Conservation (phyloP, 257 asterid genomes). For the Catharanthus roseus region DNA sequence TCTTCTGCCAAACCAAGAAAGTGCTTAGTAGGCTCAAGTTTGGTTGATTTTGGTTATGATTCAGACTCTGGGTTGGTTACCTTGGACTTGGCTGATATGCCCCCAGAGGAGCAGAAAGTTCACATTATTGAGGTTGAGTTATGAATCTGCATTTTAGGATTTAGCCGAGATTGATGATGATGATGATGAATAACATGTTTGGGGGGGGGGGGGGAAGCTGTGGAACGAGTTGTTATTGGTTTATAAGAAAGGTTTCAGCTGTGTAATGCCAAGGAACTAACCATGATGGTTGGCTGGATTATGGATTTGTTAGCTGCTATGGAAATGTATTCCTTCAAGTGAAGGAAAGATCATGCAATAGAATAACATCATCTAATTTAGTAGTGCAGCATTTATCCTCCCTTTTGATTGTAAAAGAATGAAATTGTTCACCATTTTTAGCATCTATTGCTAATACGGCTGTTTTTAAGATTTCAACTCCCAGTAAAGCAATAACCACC, state of each 20-base stretch:
- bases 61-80: constrained; percentile 51
- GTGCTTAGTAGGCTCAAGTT: constrained; percentile 34
- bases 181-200: constrained; percentile 7
- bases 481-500: no score
- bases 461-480: no score
- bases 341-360: not conserved
- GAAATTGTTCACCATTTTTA: not conserved
- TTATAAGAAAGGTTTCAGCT: not conserved
- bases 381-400: not conserved
- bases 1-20: constrained; percentile 52
- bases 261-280: not conserved
- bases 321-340: no score
- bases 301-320: no score
- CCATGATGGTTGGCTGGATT: no score
- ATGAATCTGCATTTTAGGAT: not conserved
- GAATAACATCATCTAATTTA: not conserved
- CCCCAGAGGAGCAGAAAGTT: constrained; percentile 39
- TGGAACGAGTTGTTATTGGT: not conserved
- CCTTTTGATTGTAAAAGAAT: not conserved
- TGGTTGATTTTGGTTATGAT: constrained; percentile 46
- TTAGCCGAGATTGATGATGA: constrained; percentile 12
- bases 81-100: constrained; percentile 56
- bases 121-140: constrained; percentile 55
- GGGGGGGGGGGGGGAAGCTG: not conserved
- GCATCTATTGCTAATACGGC: no score